phyloP scores from a whole-genome alignment of 2,329 filamentous ascomycete species.

The Exophiala viscosa region DNA sequence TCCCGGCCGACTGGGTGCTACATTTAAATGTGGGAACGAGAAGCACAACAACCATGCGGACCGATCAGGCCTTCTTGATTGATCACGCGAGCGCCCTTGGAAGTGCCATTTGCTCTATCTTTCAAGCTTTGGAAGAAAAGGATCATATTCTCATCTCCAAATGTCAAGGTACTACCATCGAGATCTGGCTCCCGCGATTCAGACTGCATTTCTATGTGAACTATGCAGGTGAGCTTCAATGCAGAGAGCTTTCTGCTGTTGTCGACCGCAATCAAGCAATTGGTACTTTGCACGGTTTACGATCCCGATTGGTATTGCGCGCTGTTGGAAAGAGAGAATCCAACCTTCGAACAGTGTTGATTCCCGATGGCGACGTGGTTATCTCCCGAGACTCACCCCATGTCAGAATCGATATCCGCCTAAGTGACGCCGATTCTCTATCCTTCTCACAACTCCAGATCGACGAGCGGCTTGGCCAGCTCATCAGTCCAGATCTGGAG shows the following conservation, averaged over 20 bases:
- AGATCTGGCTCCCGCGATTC: slow-evolving; percentile 47
- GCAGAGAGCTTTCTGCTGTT: slow-evolving; percentile 17
- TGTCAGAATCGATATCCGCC: slow-evolving; percentile 24
- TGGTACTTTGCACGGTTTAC: slow-evolving; percentile 49
- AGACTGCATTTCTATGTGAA: slow-evolving; percentile 47
- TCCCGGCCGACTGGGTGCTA: slow-evolving; percentile 30
- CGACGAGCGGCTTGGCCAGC: slow-evolving; percentile 25
- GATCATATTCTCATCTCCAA: slow-evolving; percentile 37
- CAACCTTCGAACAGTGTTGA: slow-evolving; percentile 24
- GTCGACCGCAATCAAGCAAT: slow-evolving; percentile 48
- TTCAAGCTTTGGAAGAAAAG: slow-evolving; percentile 37
- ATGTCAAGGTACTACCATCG: slow-evolving; percentile 7
- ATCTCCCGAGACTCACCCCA: slow-evolving; percentile 11
- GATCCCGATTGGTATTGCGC: slow-evolving; percentile 48
- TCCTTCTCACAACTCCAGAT: slow-evolving; percentile 28
- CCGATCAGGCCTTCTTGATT: slow-evolving; percentile 29
- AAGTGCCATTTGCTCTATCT: slow-evolving; percentile 30
- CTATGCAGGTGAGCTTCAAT: slow-evolving; percentile 8
- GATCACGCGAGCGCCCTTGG: slow-evolving; percentile 37
- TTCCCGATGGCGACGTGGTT: slow-evolving; percentile 28
- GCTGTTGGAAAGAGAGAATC: slow-evolving; percentile 11
- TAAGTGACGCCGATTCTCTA: slow-evolving; percentile 2
- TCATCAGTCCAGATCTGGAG: slow-evolving; percentile 26
- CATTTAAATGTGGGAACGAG: slow-evolving; percentile 1
- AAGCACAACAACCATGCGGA: background rate